Percentiles rank a stretch among this genome's conserved stretches.
Conservation (phyloP, 345 rosid genomes). For the Clarkia xantiana region DNA sequence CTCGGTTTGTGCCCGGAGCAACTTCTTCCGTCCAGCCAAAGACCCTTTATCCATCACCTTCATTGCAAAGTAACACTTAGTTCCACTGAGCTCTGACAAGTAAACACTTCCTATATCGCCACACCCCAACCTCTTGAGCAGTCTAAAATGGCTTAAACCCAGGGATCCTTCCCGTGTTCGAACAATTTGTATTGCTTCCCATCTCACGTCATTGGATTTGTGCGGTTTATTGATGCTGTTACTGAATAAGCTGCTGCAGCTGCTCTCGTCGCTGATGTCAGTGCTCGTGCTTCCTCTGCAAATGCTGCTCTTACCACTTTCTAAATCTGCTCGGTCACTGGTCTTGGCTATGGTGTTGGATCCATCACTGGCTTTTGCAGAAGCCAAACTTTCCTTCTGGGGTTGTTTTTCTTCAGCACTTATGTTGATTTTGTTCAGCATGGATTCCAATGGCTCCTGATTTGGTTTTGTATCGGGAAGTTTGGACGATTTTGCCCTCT, state of each 20-base stretch:
- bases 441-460: too few species aligned
- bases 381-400: conserved; percentile 48
- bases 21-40: conserved; percentile 76
- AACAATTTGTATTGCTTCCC: conserved; percentile 90
- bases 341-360: too few species aligned
- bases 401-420: too few species aligned
- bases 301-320: conserved; percentile 61
- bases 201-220: conserved; percentile 76
- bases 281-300: conserved; percentile 93
- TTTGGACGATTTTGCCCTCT: too few species aligned
- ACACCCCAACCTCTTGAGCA: conserved; percentile 80
- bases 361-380: conserved; percentile 37
- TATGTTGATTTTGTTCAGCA: too few species aligned
- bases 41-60: conserved; percentile 95
- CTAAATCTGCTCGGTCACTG: conserved; percentile 14
- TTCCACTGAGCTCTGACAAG: conserved; percentile 81
- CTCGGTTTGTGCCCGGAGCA: conserved; percentile 88
- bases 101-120: conserved; percentile 93
- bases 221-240: conserved; percentile 76
- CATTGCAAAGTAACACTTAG: conserved; percentile 81
- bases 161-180: conserved; percentile 54
- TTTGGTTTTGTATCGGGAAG: too few species aligned
- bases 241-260: conserved; percentile 71
- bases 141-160: conserved; percentile 75
- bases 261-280: conserved; percentile 81